Conservation (phyloP, 768 basidiomycete species). For the Rhizopogon vinicolor region DNA sequence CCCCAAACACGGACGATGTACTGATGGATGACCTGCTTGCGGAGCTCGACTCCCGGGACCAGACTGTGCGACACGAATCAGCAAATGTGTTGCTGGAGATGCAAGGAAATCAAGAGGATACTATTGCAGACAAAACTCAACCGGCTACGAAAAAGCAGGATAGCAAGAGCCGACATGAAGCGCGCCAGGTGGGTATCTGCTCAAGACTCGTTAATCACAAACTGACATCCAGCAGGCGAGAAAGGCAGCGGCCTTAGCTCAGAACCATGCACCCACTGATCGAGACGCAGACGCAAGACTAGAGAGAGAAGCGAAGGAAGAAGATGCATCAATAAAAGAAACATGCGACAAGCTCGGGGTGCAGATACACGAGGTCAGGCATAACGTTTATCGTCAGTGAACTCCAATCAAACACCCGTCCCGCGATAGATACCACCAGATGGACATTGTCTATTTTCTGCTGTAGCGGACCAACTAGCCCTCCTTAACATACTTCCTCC, state of each 20-base stretch:
- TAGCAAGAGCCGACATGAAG: slow-evolving; percentile 61
- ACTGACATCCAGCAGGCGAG: slow-evolving; percentile 45
- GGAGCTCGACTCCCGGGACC: slow-evolving; percentile 66
- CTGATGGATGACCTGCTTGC: slow-evolving; percentile 74
- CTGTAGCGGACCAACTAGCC: slow-evolving; percentile 86
- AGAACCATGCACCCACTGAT: slow-evolving; percentile 47
- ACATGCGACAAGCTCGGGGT: slow-evolving; percentile 65
- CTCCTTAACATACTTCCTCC: slow-evolving; percentile 64
- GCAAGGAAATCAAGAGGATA: slow-evolving; percentile 30
- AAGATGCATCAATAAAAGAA: slow-evolving; percentile 57
- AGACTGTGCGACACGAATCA: slow-evolving; percentile 44
- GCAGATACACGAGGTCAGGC: slow-evolving; percentile 58
- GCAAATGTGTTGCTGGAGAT: slow-evolving; percentile 46
- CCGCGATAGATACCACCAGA: slow-evolving; percentile 80
- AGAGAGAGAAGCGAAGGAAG: slow-evolving; percentile 61
- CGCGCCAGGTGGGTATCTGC: slow-evolving; percentile 53
- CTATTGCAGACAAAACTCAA: slow-evolving; percentile 12
- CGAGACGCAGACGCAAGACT: slow-evolving; percentile 55
- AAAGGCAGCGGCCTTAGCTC: slow-evolving; percentile 62
- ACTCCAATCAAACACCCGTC: neutral
- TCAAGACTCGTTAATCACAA: neutral
- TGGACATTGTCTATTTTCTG: slow-evolving; percentile 94
- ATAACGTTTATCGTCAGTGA: neutral
- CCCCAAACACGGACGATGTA: slow-evolving; percentile 40
- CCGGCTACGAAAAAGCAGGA: slow-evolving; percentile 40